Conservation (phyloP, 2,329 filamentous ascomycete genomes). For the Chaetomium strumarium region DNA sequence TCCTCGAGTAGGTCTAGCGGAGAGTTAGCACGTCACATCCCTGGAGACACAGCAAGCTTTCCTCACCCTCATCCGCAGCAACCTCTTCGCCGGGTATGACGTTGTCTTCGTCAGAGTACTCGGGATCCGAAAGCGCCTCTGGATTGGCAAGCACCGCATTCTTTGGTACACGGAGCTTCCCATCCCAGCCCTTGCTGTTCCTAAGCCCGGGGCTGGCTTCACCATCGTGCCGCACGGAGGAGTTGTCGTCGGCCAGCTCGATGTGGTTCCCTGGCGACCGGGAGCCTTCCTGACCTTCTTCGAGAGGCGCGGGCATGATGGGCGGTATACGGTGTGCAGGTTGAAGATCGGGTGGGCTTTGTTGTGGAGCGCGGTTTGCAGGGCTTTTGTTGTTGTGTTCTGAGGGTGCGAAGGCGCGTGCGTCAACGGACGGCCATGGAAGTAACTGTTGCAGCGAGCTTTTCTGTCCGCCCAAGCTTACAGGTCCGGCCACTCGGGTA, state of each 20-base stretch:
- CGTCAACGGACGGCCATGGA: too few relatives aligned
- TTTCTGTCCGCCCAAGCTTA: too few relatives aligned
- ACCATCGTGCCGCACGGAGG: slow-evolving; percentile 35
- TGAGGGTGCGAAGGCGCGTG: too few relatives aligned
- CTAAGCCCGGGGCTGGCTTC: slow-evolving; percentile 44
- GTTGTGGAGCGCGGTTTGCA: not conserved
- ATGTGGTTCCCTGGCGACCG: slow-evolving; percentile 40
- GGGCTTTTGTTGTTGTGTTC: too few relatives aligned
- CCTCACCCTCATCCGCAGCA: slow-evolving; percentile 69
- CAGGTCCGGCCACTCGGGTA: too few relatives aligned
- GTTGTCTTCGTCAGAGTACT: slow-evolving; percentile 70
- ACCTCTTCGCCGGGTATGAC: slow-evolving; percentile 68
- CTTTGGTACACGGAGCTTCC: slow-evolving; percentile 70
- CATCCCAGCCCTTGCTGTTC: slow-evolving; percentile 73
- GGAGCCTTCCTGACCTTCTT: slow-evolving; percentile 34
- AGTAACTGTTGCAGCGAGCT: too few relatives aligned
- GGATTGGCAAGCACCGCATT: slow-evolving; percentile 67
- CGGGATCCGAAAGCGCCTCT: slow-evolving; percentile 75
- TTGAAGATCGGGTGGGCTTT: not conserved
- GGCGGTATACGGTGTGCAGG: not conserved
- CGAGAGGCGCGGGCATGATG: slow-evolving; percentile 38
- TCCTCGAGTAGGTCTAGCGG: slow-evolving; percentile 53
- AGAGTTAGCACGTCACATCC: slow-evolving; percentile 2
- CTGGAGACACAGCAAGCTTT: not conserved
- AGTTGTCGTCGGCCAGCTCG: slow-evolving; percentile 42